Evolutionary conservation across 1,284 basidiomycete species (phyloP), one percentile per base, ranked within the genome.

Genomic region (Singerocomus rubriflavus): DNA sequence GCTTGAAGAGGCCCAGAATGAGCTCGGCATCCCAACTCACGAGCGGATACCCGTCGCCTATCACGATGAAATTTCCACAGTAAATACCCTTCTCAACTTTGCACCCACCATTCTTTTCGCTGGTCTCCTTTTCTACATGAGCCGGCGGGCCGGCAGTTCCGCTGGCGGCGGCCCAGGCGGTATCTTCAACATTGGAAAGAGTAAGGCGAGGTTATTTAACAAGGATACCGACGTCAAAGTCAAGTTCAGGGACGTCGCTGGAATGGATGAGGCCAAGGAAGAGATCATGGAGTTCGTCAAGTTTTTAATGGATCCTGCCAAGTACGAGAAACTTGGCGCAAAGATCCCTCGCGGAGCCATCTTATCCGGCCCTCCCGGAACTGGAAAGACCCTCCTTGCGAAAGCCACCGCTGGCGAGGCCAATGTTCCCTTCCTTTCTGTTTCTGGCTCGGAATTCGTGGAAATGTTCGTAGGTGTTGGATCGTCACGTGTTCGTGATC

Each of bases 231-330:
- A 96, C 52, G 88, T 99, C 64, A 91, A 87, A 67, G 87, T 91
- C 61, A 92, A 91, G 67, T 99, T 99, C 76, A 85, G 84, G 72
- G 93, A 99, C 68, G 93, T 99, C 21, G 96, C 96, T 27, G 96
- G 96, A 40, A 98, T 98, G 95, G 96, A 99, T 73, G 96, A 99
- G 73, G 96, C 95, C 48, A 99, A 99, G 78, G 91, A 96, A 75
- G 96, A 99, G 76, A 97, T 99, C 62, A 98, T 98, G 93, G 96
- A 99, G 71, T 99, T 99, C 66, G 97, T 99, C 69, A 96, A 95
- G 64, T 99, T 99, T 78, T 79, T 99, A 67, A 98, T 98, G 77
- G 91, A 98, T 60, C 96, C 96, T 7, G 74, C 84, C 40, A 90
- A 90, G 69, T 99, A 98, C 73, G 92, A 98, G 74, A 91, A 88